These are phyloP conservation scores for Solanum paucissectum DNA, from an alignment of 257 asterid species.

Conservation along the genomic window DNA sequence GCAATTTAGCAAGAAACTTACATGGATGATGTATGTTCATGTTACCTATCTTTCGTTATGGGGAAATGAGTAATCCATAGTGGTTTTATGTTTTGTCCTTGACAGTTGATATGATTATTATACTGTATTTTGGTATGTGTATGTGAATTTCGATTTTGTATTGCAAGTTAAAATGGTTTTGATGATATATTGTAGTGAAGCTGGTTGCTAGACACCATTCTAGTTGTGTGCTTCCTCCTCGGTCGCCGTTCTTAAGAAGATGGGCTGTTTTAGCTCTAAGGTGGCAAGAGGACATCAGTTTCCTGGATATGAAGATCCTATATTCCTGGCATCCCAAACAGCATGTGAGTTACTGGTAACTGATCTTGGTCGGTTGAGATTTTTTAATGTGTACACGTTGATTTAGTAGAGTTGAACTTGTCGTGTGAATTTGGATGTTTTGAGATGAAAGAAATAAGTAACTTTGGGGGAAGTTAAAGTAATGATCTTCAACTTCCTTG, in stretches of 20 bases:
- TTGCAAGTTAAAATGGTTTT: constrained; percentile 58
- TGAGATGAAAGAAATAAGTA: background rate
- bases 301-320: constrained; percentile 86
- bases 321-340: constrained; percentile 80
- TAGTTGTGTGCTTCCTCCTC: constrained; percentile 32
- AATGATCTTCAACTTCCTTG: background rate
- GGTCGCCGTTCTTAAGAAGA: constrained; percentile 15
- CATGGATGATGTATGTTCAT: background rate
- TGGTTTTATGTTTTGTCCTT: background rate
- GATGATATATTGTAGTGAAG: constrained; percentile 50
- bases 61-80: background rate
- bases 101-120: background rate
- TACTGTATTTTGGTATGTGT: background rate
- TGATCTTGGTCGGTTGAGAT: background rate
- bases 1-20: background rate
- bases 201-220: constrained; percentile 19
- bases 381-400: background rate
- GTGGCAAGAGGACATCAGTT: constrained; percentile 42
- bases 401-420: background rate
- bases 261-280: constrained; percentile 90
- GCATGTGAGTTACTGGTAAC: constrained; percentile 52
- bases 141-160: background rate
- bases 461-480: background rate
- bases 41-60: background rate
- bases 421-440: background rate